phyloP scores from a whole-genome alignment of 106 monocot genomes.

The Phalaenopsis aphrodite region DNA sequence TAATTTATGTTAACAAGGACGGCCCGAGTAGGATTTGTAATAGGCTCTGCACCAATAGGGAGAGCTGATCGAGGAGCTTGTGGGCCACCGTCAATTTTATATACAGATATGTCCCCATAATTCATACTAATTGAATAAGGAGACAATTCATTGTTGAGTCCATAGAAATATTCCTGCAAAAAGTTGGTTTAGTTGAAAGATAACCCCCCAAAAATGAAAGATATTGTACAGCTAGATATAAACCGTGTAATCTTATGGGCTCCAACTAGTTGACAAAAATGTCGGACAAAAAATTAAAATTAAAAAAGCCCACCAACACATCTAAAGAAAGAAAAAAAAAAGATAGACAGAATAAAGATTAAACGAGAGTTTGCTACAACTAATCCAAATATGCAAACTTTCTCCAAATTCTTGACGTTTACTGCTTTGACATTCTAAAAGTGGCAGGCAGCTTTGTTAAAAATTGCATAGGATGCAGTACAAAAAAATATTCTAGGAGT shows the following conservation, averaged over 20 bases:
- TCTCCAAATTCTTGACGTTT: no score
- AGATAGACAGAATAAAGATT: no score
- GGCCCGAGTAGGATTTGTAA: conserved; percentile 69
- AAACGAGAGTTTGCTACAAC: no score
- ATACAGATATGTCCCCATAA: conserved; percentile 73
- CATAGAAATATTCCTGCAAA: conserved; percentile 89
- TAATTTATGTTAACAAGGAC: conserved; percentile 64
- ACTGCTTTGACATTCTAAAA: no score
- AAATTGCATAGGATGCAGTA: no score
- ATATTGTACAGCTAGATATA: not conserved
- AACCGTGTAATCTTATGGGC: not conserved
- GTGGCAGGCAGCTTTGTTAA: no score
- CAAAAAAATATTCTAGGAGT: no score
- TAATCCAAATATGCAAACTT: no score
- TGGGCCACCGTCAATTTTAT: conserved; percentile 75
- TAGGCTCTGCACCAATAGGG: conserved; percentile 92
- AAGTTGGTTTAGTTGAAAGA: not conserved
- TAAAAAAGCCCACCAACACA: no score
- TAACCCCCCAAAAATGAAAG: not conserved
- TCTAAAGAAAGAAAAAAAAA: no score
- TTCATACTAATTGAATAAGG: conserved; percentile 82
- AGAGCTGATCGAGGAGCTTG: conserved; percentile 85
- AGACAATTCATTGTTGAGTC: conserved; percentile 69
- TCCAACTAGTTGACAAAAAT: not conserved
- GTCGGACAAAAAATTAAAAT: no score